A percentile compares a stretch with the other conserved stretches of the same genome.
Conservation (phyloP, 768 basidiomycete genomes). For the Russula sp. region DNA sequence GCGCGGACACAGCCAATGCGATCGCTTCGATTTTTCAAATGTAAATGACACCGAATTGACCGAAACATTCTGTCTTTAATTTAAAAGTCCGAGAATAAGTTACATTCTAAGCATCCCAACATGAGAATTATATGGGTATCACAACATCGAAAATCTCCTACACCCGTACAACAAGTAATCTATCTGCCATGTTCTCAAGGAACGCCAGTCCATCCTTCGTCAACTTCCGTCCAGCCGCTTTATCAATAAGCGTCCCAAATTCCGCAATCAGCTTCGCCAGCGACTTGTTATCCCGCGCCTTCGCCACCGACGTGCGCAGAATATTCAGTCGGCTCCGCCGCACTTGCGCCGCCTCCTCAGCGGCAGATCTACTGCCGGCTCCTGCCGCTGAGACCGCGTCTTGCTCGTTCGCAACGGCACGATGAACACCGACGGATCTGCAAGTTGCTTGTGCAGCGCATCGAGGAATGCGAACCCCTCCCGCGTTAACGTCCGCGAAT, state of each 20-base stretch:
- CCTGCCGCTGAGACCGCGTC: constrained; percentile 33
- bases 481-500: constrained; percentile 62
- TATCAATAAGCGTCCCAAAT: constrained; percentile 67
- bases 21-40: no score
- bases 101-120: no score
- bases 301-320: constrained; percentile 52
- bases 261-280: constrained; percentile 66
- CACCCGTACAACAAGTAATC: constrained; percentile 44
- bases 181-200: constrained; percentile 56
- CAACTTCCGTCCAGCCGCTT: constrained; percentile 64
- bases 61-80: no score
- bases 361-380: constrained; percentile 34
- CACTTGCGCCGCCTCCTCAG: constrained; percentile 36
- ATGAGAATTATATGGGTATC: no score
- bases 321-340: constrained; percentile 55
- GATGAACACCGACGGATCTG: constrained; percentile 60
- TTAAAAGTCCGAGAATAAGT: no score
- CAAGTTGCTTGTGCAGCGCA: constrained; percentile 64
- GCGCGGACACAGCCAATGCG: no score
- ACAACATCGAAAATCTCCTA: not conserved
- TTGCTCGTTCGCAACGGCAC: constrained; percentile 51
- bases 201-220: constrained; percentile 78
- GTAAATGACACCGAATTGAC: no score
- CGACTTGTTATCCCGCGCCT: constrained; percentile 50
- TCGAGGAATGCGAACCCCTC: constrained; percentile 72